Evolutionary conservation across 768 basidiomycete genomes (phyloP), one percentile per base, ranked within the genome.

Genomic region (Amanita inopinata): DNA sequence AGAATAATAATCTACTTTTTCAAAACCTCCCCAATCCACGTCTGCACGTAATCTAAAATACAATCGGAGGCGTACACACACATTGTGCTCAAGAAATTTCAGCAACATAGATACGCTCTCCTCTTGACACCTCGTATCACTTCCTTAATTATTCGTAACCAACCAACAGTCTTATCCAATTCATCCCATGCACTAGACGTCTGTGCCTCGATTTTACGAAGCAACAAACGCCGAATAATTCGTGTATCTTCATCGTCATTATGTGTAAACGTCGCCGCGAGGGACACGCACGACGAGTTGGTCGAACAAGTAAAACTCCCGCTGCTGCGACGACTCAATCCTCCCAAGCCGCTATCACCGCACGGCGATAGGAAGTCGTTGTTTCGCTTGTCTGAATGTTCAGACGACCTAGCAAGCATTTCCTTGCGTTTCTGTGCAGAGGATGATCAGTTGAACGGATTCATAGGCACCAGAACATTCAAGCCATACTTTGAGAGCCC

Each of bases 141-240:
- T 38, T 76, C 79, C 49, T 74, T 78, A 46, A 84, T 72, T 38
- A 83, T 73, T 35, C 69, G 65, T 14, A 83, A 57, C 81, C 83
- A 84, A 1, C 59, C 61, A 15, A 63, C 64, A 24, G 69, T 68
- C 48, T 69, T 73, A 46, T 84, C 80, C 32, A 83, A 64, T 52
- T 83, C 78, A 32, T 78, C 78, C 51, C 73, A 70, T 2, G 77
- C 75, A 4, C 73, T 74, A 11, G 40, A 73, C 49, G 34, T 71
- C 61, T 45, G 60, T 11, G 74, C 70, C 28, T 79, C 74, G 41
- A 86, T 71, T 60, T 83, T 84, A 34, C 78, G 71, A 30, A 76
- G 57, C 15, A 85, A 52, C n/a, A 87, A 56, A 12, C 80, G 67
- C 10, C 80, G 78, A 25, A 83, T 63, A 19, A 69, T 66, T 25